Conservation (phyloP, 1,284 basidiomycete species). For the Ceratobasidium sp. region DNA sequence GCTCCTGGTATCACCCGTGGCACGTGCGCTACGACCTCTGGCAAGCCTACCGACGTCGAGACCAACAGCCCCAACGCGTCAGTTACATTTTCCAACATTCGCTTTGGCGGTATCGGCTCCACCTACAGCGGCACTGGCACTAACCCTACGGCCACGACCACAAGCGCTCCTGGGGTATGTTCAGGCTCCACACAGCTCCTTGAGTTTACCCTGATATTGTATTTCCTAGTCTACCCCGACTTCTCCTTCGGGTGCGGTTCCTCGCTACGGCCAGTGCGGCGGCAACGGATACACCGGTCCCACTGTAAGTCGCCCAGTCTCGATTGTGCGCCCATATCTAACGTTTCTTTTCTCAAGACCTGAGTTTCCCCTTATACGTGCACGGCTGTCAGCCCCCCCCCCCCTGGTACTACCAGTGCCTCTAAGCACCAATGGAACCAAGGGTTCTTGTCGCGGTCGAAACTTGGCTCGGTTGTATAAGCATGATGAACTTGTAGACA, state of each 20-base stretch:
- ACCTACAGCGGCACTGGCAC: constrained; percentile 59
- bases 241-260: constrained; percentile 2
- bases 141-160: constrained; percentile 47
- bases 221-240: background rate
- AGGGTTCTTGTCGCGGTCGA: background rate
- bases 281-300: constrained; percentile 10
- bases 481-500: background rate
- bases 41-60: constrained; percentile 62
- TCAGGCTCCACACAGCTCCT: background rate
- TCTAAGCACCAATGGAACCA: background rate
- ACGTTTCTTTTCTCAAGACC: background rate
- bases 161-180: constrained; percentile 3
- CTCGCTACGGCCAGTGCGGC: constrained; percentile 29
- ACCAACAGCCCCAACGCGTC: constrained; percentile 48
- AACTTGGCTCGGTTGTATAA: background rate
- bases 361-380: constrained; percentile 17
- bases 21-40: constrained; percentile 62
- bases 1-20: constrained; percentile 33
- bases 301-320: background rate
- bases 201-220: background rate
- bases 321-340: background rate
- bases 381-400: too few species aligned
- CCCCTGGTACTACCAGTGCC: constrained; percentile 28
- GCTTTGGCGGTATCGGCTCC: constrained; percentile 46
- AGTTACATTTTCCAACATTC: constrained; percentile 53